Base-by-base conservation (phyloP, 2,329 filamentous ascomycete genomes). In the Epichloe festucae region DNA sequence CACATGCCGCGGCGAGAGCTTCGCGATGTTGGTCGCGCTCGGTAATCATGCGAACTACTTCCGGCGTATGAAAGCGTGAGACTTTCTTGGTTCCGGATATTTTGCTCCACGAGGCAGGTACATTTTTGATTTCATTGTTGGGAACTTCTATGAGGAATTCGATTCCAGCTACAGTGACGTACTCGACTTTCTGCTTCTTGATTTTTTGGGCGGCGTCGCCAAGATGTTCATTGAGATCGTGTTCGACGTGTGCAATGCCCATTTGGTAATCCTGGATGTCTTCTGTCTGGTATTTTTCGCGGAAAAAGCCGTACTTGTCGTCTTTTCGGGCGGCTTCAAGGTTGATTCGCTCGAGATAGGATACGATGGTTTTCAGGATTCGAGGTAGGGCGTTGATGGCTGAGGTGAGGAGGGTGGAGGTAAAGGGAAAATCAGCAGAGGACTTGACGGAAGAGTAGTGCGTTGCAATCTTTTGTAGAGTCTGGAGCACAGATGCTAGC, bases 21-120 rank as follows among this genome's bases (percentile, higher is more conserved):
- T 98, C 93, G 63, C 91, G 95, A 69, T 96, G 87, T 62, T 96
- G 91, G 65, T 97, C 93, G 43, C 93, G 82, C 68, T 96, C 89
- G 42, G 83, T 81, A 17, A 95, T 78, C 59, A 95, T 76, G 55
- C 81, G 81, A 47, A 95, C 77, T 23, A 96, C 88, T 59, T 95
- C 85, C 4, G 93, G 93, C 0, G 93, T 93, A 68, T 98, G 93
- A 67, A 97, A 98, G 53, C 93, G 84, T 0, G 89, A 90, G 5
- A 90, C 72, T 60, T 88, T 89, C 67, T 97, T 97, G 6, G 93
- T 98, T 48, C 91, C 90, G 52, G 86, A 94, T 60, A 97, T 87
- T 68, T 98, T 97, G 56, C 79, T 76, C 93, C 93, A 98, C 0
- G 88, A 94, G 4, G 93, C 91, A 0, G 93, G 93, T 0, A 98